Base-by-base conservation (phyloP, 495 filamentous ascomycete genomes). In the Lentithecium fluviatile region DNA sequence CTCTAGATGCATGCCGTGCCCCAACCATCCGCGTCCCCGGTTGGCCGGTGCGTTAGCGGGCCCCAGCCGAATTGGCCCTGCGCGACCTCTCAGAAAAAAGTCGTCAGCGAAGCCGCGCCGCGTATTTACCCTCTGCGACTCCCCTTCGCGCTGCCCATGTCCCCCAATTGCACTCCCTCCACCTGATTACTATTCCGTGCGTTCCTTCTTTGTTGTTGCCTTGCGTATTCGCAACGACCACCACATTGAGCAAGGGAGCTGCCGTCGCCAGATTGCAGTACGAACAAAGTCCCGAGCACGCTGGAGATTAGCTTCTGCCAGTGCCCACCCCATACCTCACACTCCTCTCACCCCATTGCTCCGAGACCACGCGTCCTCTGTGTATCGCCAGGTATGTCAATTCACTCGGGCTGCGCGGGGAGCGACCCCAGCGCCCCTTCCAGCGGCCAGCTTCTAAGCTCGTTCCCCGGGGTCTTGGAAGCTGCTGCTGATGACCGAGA, bases 281-380 rank as follows among this genome's bases (percentile, higher is more conserved):
- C 20, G 24, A 26, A 57, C 62, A 19, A 64, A 60, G 46, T 60
- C 65, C 60, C 52, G 23, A 40, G 65, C 57, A 52, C 45, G 13
- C 51, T 56, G 60, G 36, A 63, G 65, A 68, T 64, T 68, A 60
- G 56, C 49, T 68, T 64, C 65, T 64, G 60, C 58, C 52, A 15
- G 5, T 10, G 2, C 20, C 29, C 8, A 12, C 21, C n/a, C 25
- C 21, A 45, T 10, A 8, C 19, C 38, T 50, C 17, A 42, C 26
- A 47, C 6, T 2, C 21, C 20, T 24, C 7, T 12, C 15, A 17
- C 42, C 38, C 2, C 32, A 8, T 24, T 7, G 13, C 4, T 45
- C 45, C 38, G 13, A 6, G 19, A 29, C 13, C 7, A 7, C 36
- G 7, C 15, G 8, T 8, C 36, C 36, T 38, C 36, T 38, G 8